Conservation (phyloP, 805 yeast genomes). For the Wickerhamomyces mucosus region DNA sequence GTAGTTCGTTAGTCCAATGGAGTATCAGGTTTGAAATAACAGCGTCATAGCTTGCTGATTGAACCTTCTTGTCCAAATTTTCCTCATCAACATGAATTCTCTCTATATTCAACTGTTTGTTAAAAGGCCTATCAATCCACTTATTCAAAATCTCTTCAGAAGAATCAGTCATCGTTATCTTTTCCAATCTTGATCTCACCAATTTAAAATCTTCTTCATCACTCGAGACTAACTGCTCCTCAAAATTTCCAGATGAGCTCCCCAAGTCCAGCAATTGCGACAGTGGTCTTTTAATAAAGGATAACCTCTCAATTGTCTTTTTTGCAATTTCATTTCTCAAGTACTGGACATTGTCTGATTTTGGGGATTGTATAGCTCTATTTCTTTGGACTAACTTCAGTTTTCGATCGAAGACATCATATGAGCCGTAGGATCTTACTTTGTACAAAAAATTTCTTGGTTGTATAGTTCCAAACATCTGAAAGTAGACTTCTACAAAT, state of each 20-base stretch:
- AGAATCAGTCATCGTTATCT: constrained; percentile 58
- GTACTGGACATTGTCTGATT: constrained; percentile 55
- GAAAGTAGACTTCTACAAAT: not conserved
- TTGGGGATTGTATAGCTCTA: constrained; percentile 35
- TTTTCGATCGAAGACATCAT: constrained; percentile 51
- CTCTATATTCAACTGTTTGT: constrained; percentile 33
- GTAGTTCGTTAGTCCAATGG: constrained; percentile 87
- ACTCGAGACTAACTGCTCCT: constrained; percentile 20
- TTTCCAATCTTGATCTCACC: constrained; percentile 42
- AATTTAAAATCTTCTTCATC: constrained; percentile 40
- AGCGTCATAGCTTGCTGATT: constrained; percentile 43
- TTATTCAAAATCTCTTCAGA: constrained; percentile 42
- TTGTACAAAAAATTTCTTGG: not conserved
- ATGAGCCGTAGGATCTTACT: constrained; percentile 9
- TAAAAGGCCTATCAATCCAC: constrained; percentile 32
- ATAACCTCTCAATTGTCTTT: constrained; percentile 64
- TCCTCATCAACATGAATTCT: constrained; percentile 66
- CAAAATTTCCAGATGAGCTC: constrained; percentile 58
- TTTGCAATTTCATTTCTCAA: constrained; percentile 65
- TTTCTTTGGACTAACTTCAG: constrained; percentile 55
- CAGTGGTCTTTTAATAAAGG: constrained; percentile 60
- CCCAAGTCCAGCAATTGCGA: constrained; percentile 62
- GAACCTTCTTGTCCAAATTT: constrained; percentile 26
- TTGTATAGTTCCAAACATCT: not conserved
- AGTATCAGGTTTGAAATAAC: constrained; percentile 63